Evolutionary conservation across 306 rosid species (phyloP), one percentile per base, ranked within the genome.

Genomic region (Quercus agrifolia): DNA sequence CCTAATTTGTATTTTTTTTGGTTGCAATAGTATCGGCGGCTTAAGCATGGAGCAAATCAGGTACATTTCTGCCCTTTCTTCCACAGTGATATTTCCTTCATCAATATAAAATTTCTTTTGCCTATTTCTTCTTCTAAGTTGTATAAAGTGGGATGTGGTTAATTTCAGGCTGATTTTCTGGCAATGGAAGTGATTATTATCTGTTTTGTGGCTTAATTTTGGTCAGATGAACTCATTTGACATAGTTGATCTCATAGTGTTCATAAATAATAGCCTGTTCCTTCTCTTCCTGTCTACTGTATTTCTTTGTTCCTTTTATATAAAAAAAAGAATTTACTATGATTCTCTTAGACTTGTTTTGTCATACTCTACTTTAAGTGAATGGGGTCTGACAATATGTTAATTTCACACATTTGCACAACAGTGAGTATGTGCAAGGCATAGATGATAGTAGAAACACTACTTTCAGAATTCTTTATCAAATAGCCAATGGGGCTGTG

Each of bases 31-130:
- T 95, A 95, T 83, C 97, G 99, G 25, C 97, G 99, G 85, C 95
- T 93, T 78, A 95, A 95, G 87, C 99, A 93, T 86, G 98, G 99
- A 75, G 71, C 85, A 71, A 95, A 89, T 90, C 98, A 90, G 99
- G 99, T 95, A 78, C 59, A 78, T 70, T 25, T 33, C 72, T 68
- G 7, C 18, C 72, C 72, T 19, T 12, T 19, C n/a, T 33, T n/a
- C 13, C 28, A 6, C 51, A 1, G 8, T 33, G 52, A 68, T 19
- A 35, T 33, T 33, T 35, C 52, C 17, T 28, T 68, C 51, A 35
- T 68, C 12, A 18, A 35, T 35, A 33, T 68, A 19, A 68, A 19
- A 19, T 19, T 68, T 68, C 20, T 28, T 27, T 15, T 63, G 30
- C 38, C n/a, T 3, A 12, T 49, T 49, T 49, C 54, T 28, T 63